These are phyloP conservation scores for Zymoseptoria pseudotritici DNA, from an alignment of 2,329 filamentous ascomycete species.

Conservation along the genomic window DNA sequence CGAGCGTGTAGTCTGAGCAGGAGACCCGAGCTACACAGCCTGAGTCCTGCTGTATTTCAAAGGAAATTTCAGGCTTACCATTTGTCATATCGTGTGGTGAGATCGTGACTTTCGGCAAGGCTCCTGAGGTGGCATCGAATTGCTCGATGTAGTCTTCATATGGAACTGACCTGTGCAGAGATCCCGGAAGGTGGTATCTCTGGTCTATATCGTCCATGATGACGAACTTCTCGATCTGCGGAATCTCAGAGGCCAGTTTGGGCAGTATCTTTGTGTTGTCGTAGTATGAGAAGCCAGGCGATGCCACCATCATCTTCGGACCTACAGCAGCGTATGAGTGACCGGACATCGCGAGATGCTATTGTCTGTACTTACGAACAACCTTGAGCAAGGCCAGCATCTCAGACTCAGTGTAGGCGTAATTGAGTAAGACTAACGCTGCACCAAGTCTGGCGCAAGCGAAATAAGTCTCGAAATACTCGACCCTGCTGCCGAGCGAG, in stretches of 20 bases:
- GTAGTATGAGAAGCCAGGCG: conserved; percentile 54
- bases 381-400: conserved; percentile 61
- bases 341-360: not conserved
- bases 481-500: conserved; percentile 24
- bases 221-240: conserved; percentile 45
- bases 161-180: conserved; percentile 11
- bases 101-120: conserved; percentile 17
- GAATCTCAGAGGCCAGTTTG: conserved; percentile 34
- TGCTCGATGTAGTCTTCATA: conserved; percentile 22
- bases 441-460: conserved; percentile 27
- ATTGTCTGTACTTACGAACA: conserved; percentile 41
- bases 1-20: too few relatives aligned
- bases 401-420: conserved; percentile 65
- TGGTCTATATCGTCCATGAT: conserved; percentile 37
- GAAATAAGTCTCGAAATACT: conserved; percentile 29
- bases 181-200: conserved; percentile 16
- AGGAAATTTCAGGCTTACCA: not conserved
- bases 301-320: conserved; percentile 62
- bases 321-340: conserved; percentile 34
- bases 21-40: too few relatives aligned
- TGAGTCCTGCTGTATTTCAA: too few relatives aligned
- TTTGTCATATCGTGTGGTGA: conserved; percentile 26
- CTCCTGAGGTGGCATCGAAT: conserved; percentile 11
- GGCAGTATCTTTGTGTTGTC: conserved; percentile 53
- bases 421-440: conserved; percentile 61